Evolutionary conservation across 2,329 filamentous ascomycete species (phyloP).

Genomic region (Botrytis hyacinthi): DNA sequence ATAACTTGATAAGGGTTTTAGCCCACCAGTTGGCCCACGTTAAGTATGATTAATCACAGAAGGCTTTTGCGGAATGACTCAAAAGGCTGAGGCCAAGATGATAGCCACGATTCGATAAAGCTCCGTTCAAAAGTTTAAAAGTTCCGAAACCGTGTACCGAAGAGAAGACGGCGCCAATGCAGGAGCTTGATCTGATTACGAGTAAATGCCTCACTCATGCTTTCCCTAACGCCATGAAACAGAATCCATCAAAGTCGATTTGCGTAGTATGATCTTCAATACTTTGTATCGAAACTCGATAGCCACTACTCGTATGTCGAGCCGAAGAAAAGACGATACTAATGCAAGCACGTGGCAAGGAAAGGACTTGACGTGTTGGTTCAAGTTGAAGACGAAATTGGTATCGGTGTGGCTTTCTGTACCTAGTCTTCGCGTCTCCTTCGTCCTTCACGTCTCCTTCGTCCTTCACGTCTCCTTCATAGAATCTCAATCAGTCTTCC

Average conservation of each 20-base stretch:
- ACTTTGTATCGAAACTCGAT: not conserved
- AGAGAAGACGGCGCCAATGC: not conserved
- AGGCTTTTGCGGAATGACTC: not conserved
- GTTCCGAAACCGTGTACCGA: not conserved
- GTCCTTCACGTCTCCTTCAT: not conserved
- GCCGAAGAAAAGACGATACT: not conserved
- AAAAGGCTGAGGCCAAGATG: not conserved
- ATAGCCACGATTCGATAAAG: not conserved
- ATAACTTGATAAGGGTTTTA: not conserved
- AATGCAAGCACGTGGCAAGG: not conserved
- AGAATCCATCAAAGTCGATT: not conserved
- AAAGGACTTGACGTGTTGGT: not conserved
- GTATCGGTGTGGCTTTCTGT: not conserved
- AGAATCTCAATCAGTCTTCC: not conserved
- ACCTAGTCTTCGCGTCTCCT: not conserved
- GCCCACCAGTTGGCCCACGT: not conserved
- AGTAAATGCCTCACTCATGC: not conserved
- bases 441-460: too few species aligned
- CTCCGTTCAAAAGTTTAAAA: not conserved
- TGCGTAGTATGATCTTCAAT: not conserved
- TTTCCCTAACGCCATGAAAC: not conserved
- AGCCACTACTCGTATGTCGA: not conserved
- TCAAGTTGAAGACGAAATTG: not conserved
- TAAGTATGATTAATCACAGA: not conserved
- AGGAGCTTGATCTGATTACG: not conserved